Base-by-base conservation (phyloP, 1,139 yeast species). In the Suhomyces chickasaworum region DNA sequence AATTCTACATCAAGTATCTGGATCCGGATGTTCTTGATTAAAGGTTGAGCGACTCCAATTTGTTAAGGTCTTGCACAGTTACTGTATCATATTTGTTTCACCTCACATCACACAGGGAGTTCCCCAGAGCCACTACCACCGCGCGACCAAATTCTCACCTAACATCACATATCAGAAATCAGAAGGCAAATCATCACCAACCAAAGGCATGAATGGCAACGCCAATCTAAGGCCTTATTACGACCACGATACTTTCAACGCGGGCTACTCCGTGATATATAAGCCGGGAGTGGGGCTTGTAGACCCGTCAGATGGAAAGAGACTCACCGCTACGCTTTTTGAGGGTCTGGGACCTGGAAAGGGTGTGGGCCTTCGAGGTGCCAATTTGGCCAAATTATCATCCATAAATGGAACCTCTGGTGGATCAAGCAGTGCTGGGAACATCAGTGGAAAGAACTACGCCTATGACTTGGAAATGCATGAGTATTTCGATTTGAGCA, bases 171-270 rank as follows among this genome's bases (percentile, higher is more conserved):
- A n/a, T n/a, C n/a, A n/a, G n/a, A 29, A 30, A 30, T 37, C 32
- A n/a, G 41, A 33, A 45, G 40, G 42, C 41, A 38, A 35, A 23
- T 8, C 17, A 31, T 23, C 22, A 31, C 27, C 31, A 45, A 31
- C 13, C 41, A 29, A 45, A 36, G 49, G 44, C 35, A 51, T 40
- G 54, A 46, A 37, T 44, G 44, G 46, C 46, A 21, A 33, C 18
- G 31, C 39, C 42, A 50, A 51, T 29, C 65, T 79, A 49, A 77
- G 95, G 64, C 95, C 95, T 3, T 87, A 87, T 63, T 83, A 84
- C 60, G 84, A 85, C 62, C 80, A 86, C 33, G 86, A 78, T 37
- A 71, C 86, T 1, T 87, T 87, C 65, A 75, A 83, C 60, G 83
- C 84, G 2, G 88, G 86, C 7, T 81, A 84, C 55, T 72, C 81